phyloP scores from a whole-genome alignment of 2,329 filamentous ascomycete genomes.

The Mariannaea sp. region DNA sequence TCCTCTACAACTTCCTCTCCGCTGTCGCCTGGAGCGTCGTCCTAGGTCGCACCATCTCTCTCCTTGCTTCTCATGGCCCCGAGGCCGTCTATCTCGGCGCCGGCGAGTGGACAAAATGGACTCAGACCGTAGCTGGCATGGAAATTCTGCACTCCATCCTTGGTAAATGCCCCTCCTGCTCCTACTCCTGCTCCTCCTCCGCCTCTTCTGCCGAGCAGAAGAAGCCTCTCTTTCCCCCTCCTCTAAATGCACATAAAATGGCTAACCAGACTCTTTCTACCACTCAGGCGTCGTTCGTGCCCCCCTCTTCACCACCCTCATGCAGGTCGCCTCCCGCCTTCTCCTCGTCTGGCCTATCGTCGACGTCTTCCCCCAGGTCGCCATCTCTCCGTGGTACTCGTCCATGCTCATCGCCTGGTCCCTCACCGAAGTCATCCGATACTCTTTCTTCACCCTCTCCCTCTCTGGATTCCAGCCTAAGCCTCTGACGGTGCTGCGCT shows the following conservation, averaged over 20 bases:
- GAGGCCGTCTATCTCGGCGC: slow-evolving; percentile 63
- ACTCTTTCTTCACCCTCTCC: slow-evolving; percentile 84
- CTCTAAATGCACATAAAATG: too few relatives aligned
- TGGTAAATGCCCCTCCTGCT: slow-evolving; percentile 56
- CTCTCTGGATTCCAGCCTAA: slow-evolving; percentile 66
- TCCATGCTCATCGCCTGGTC: slow-evolving; percentile 88
- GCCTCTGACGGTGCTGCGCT: slow-evolving; percentile 78
- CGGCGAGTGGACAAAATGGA: slow-evolving; percentile 73
- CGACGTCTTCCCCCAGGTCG: slow-evolving; percentile 71
- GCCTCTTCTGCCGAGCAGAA: too few relatives aligned
- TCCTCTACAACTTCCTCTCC: slow-evolving; percentile 82
- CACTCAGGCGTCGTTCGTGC: slow-evolving; percentile 78
- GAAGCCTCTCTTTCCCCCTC: too few relatives aligned
- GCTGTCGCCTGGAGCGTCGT: slow-evolving; percentile 79
- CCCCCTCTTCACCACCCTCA: slow-evolving; percentile 80
- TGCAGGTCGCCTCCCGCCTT: slow-evolving; percentile 88
- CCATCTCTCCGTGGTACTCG: slow-evolving; percentile 66
- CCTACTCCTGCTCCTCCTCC: neutral
- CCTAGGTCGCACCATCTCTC: slow-evolving; percentile 66
- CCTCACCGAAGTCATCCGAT: slow-evolving; percentile 89
- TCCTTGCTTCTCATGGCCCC: slow-evolving; percentile 60
- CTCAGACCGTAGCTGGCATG: slow-evolving; percentile 81
- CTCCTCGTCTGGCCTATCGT: slow-evolving; percentile 89
- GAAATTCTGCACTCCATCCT: slow-evolving; percentile 82
- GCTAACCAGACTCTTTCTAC: neutral